Conservation (phyloP, 306 rosid genomes). For the Vachellia pachyceras region DNA sequence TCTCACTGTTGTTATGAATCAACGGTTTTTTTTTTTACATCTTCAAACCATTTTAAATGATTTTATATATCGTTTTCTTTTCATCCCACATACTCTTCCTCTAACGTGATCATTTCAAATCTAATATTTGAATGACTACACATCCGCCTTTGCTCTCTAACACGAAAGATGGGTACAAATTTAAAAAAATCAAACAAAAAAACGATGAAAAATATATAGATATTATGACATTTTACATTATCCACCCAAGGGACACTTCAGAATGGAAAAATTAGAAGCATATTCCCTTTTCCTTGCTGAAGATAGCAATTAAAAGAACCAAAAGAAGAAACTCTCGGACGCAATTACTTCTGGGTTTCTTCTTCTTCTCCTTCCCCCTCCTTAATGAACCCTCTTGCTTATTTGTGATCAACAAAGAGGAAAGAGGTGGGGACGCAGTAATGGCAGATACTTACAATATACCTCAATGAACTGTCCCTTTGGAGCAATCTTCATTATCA, state of each 20-base stretch:
- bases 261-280: too few relatives aligned
- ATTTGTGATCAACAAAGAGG: slow-evolving; percentile 68
- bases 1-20: too few relatives aligned
- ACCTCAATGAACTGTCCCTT: slow-evolving; percentile 66
- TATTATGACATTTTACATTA: background rate
- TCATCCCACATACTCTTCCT: too few relatives aligned
- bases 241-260: background rate
- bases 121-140: too few relatives aligned
- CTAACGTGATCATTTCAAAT: too few relatives aligned
- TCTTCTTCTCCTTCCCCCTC: slow-evolving; percentile 12
- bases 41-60: too few relatives aligned
- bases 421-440: slow-evolving; percentile 80
- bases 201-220: background rate
- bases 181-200: too few relatives aligned
- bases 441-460: slow-evolving; percentile 72
- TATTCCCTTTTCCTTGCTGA: too few relatives aligned
- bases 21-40: too few relatives aligned
- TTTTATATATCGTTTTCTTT: too few relatives aligned
- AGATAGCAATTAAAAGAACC: background rate
- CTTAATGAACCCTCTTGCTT: slow-evolving; percentile 10
- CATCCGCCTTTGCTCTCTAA: too few relatives aligned
- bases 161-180: too few relatives aligned
- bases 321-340: background rate
- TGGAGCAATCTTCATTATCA: slow-evolving; percentile 72
- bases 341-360: background rate